Percentiles rank a stretch among this genome's conserved stretches.
Conservation (phyloP, 768 basidiomycete species). For the Suillus hirtellus region DNA sequence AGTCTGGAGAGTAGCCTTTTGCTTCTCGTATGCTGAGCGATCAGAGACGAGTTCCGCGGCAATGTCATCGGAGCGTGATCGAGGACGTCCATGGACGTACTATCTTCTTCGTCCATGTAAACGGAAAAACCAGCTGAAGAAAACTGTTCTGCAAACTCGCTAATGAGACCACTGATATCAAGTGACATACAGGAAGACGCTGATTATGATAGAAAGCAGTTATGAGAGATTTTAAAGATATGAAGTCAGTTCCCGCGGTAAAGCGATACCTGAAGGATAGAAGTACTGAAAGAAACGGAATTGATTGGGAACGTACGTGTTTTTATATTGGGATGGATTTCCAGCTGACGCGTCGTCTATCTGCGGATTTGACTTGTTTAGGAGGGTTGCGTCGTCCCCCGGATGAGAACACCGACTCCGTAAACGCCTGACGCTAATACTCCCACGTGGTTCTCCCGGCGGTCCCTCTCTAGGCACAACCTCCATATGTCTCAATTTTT, state of each 20-base stretch:
- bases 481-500: constrained; percentile 7
- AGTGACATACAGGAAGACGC: constrained; percentile 10
- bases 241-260: constrained; percentile 1
- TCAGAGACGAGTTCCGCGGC: constrained; percentile 23
- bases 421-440: constrained; percentile 1
- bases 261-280: not conserved
- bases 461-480: not conserved
- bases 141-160: constrained; percentile 23
- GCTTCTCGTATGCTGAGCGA: constrained; percentile 51
- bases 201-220: constrained; percentile 3
- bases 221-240: not conserved
- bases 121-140: constrained; percentile 24
- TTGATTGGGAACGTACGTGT: constrained; percentile 25
- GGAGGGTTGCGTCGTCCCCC: constrained; percentile 6
- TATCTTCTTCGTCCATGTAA: constrained; percentile 61
- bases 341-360: constrained; percentile 32
- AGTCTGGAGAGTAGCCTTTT: constrained; percentile 58
- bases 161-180: constrained; percentile 27
- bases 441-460: constrained; percentile 2
- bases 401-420: constrained; percentile 16
- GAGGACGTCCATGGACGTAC: constrained; percentile 42
- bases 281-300: constrained; percentile 16
- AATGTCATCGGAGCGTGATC: constrained; percentile 41
- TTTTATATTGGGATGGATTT: constrained; percentile 13
- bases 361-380: constrained; percentile 8